Evolutionary conservation across 208 protist genomes (phyloP).

Genomic region (Acanthamoeba castellanii): DNA sequence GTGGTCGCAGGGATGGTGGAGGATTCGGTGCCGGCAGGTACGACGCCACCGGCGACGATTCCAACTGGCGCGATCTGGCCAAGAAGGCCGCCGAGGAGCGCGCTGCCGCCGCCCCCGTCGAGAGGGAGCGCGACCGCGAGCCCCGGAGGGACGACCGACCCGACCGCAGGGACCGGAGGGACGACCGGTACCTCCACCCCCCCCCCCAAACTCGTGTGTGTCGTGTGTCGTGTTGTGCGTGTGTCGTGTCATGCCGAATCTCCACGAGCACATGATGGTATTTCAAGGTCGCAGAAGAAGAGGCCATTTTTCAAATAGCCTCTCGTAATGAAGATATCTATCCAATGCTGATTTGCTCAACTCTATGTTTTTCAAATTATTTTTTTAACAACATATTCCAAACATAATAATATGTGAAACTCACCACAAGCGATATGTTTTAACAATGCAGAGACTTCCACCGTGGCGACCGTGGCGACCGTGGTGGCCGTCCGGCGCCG

Average conservation of each 20-base stretch:
- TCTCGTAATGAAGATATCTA: too few relatives aligned
- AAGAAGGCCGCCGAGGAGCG: constrained; percentile 54
- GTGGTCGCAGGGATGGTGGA: neutral
- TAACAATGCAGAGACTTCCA: neutral
- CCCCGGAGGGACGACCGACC: neutral
- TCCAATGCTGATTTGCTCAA: too few relatives aligned
- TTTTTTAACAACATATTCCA: too few relatives aligned
- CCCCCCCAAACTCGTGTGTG: too few relatives aligned
- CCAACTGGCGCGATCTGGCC: constrained; percentile 36
- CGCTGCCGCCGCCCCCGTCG: neutral
- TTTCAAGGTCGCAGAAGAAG: neutral
- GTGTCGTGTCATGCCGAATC: neutral
- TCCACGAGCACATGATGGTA: neutral
- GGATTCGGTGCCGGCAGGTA: neutral
- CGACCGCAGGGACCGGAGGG: neutral
- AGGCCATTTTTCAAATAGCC: neutral
- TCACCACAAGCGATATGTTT: too few relatives aligned
- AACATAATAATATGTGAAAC: too few relatives aligned
- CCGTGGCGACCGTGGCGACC: neutral
- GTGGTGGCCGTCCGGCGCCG: neutral
- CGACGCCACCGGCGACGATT: neutral
- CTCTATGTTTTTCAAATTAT: too few relatives aligned
- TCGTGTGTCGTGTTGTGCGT: too few relatives aligned
- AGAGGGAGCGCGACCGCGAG: neutral
- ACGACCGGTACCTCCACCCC: neutral